Base-by-base conservation (phyloP, 345 rosid species). In the Eucalyptus microcorys region DNA sequence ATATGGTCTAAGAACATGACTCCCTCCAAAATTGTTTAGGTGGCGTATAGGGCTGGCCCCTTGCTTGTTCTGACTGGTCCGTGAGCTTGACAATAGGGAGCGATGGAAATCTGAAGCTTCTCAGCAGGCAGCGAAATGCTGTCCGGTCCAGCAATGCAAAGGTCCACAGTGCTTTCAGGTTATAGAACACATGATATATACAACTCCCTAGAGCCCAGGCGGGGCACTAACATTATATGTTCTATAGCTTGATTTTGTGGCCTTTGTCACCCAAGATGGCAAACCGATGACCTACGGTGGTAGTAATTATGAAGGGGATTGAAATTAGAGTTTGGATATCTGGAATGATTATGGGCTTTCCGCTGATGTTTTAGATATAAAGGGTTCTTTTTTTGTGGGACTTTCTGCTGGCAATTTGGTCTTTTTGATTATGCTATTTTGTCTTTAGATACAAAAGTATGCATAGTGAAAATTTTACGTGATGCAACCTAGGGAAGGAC, bases 41-140 rank as follows among this genome's bases (percentile, higher is more conserved):
- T 92, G 10, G 93, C 88, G 12, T 89, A 92, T 88, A 91, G 94
- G 91, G 90, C 80, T 19, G 22, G 14, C 89, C 94, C 45, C 89
- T 93, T 34, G 17, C 89, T 48, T 81, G 81, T 5, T 87, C 90
- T 30, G 49, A 88, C 21, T 14, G 49, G 32, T 57, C 91, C 3
- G 93, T 90, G 27, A 68, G 22, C 10, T 53, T 93, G 68, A 87
- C 66, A 66, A 89, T 87, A 68, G 87, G 71, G 21, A 49, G 22
- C 27, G 49, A 42, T 24, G 87, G 90, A 85, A 86, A 86, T 88
- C 71, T 93, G 59, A 87, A 47, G 85, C 93, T 91, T 57, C 37
- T 86, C 12, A 89, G 89, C 49, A 0, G 1, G 27, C 6, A 55
- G 61, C 30, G 1, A 55, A 24, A 55, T 55, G 1, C 61, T 55